A percentile compares a stretch with the other conserved stretches of the same genome.
Conservation (phyloP, 2,329 filamentous ascomycete species). For the Alternaria sp. region DNA sequence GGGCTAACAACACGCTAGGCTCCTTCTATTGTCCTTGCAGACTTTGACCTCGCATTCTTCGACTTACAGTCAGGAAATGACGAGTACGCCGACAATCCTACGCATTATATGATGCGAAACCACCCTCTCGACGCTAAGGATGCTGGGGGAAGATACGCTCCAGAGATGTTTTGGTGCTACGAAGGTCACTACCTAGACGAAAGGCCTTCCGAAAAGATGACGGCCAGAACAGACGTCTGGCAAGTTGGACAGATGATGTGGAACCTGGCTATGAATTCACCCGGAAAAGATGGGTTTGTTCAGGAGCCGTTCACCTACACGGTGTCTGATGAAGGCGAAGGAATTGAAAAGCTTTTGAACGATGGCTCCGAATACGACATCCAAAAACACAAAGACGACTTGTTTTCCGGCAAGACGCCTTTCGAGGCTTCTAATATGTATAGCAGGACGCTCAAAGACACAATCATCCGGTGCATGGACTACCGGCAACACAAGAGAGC, state of each 20-base stretch:
- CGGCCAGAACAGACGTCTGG: slow-evolving; percentile 7
- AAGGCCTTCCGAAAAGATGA: not conserved
- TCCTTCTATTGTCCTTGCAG: slow-evolving; percentile 5
- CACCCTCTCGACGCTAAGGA: not conserved
- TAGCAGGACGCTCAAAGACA: not conserved
- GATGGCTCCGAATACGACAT: not conserved
- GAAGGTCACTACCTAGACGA: not conserved
- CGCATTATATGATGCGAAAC: slow-evolving; percentile 1
- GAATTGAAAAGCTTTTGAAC: not conserved
- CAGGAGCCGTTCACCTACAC: not conserved
- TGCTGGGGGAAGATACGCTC: not conserved
- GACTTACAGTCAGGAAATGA: slow-evolving; percentile 10
- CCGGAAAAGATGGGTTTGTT: not conserved
- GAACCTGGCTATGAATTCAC: slow-evolving; percentile 1
- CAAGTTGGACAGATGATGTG: slow-evolving; percentile 10
- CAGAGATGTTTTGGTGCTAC: not conserved
- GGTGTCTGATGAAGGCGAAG: not conserved
- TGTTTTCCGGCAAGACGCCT: not conserved
- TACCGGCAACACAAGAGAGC: not conserved
- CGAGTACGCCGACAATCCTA: slow-evolving; percentile 13
- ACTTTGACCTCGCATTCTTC: slow-evolving; percentile 15
- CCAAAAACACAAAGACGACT: not conserved
- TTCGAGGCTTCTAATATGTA: not conserved
- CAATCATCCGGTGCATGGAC: not conserved
- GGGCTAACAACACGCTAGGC: not conserved